Evolutionary conservation across 768 basidiomycete species (phyloP), one percentile per base, ranked within the genome.

Genomic region (Kwoniella newhampshirensis): DNA sequence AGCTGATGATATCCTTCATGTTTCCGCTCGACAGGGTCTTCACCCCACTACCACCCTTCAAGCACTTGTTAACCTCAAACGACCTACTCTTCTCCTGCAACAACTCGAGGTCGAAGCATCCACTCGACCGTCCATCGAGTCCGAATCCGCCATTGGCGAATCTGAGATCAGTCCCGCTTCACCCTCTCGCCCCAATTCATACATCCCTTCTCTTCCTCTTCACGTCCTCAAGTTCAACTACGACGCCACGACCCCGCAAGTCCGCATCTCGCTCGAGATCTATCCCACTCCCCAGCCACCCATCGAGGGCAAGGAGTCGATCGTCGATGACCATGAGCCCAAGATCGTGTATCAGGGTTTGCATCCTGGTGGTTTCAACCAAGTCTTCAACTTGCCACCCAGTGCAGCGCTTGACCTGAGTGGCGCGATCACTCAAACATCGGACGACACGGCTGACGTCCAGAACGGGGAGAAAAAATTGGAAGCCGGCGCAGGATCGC

Each of bases 11-110:
- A 44, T 28, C 23, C 45, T 18, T 48, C 57, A 44, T n/a, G 35
- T 11, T 4, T n/a, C n/a, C 18, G 6, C 8, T 36, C 28, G 9
- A 15, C 63, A 91, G 89, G 75, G 84, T 27, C 82, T 85, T 9
- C 87, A 91, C 68, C 85, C 91, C 0, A 94, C 92, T 0, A 97
- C 92, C 0, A 94, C 92, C 1, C 81, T 97, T 0, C 92, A 96
- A 78, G 92, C 92, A 0, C 82, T 93, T 30, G 91, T 96, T 62
- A 97, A 96, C 72, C 84, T 96, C 66, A 94, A 93, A 73, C 84
- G 92, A 4, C 92, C 92, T 0, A 86, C 89, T 1, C 81, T 97
- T 30, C 83, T 86, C 12, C 82, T 93, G 3, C 53, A 70, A 27
- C 73, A 71, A 9, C 56, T 76, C 35, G 7, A 32, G 13, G 32